Conservation (phyloP, 2,329 filamentous ascomycete genomes). For the Aspergillus novofumigatus region DNA sequence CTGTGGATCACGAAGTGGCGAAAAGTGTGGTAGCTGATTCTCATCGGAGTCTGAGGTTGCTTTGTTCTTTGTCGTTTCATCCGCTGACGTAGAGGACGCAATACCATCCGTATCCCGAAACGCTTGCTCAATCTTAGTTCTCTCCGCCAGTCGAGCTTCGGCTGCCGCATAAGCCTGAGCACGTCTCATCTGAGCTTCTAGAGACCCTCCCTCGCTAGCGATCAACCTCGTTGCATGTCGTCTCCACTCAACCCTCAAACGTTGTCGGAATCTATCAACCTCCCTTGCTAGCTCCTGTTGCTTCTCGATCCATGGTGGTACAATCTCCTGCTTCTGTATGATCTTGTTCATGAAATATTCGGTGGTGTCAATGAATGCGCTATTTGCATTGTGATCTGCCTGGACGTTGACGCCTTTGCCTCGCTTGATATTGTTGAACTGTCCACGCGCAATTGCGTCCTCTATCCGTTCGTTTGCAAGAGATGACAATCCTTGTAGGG, state of each 20-base stretch:
- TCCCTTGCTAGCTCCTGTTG: conserved; percentile 81
- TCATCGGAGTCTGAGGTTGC: not conserved
- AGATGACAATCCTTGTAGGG: conserved; percentile 71
- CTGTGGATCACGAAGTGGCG: conserved; percentile 70
- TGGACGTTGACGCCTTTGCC: conserved; percentile 68
- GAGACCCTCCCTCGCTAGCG: conserved; percentile 67
- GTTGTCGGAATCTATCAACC: conserved; percentile 63
- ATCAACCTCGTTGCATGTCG: conserved; percentile 77
- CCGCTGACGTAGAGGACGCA: conserved; percentile 5
- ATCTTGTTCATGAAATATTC: conserved; percentile 99
- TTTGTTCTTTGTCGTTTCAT: conserved; percentile 1
- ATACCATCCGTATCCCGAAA: conserved; percentile 13
- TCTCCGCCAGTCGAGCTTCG: conserved; percentile 49
- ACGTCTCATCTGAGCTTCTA: conserved; percentile 67
- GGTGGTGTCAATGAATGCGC: conserved; percentile 90
- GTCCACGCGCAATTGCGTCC: conserved; percentile 84
- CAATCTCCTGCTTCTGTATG: conserved; percentile 91
- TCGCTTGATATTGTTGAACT: conserved; percentile 79
- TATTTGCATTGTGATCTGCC: conserved; percentile 75
- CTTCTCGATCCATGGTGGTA: conserved; percentile 98
- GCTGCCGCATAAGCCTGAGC: conserved; percentile 73
- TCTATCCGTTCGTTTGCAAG: conserved; percentile 91
- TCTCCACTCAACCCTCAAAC: conserved; percentile 79
- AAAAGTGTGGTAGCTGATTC: conserved; percentile 37
- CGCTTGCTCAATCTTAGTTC: conserved; percentile 21